Evolutionary conservation across 164 flowering plant species (phyloP), one percentile per base, ranked within the genome.

Genomic region (Aristolochia californica): DNA sequence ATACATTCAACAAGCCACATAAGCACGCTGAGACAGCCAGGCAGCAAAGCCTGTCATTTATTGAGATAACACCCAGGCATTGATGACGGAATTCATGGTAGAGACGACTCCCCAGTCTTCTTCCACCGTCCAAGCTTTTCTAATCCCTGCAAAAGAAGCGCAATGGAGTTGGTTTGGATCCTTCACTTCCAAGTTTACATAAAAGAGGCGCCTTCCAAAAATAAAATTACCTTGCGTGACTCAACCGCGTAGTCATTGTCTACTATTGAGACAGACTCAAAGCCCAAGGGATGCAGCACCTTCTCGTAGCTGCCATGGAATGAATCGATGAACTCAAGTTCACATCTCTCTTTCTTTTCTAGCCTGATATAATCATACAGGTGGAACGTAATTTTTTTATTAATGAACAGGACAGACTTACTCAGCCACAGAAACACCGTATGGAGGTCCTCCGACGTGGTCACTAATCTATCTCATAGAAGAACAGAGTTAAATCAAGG

Each of bases 371-470:
- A n/a, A n/a, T n/a, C n/a, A n/a, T n/a, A n/a, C n/a, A n/a, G n/a
- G n/a, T n/a, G n/a, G n/a, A n/a, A n/a, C n/a, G n/a, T n/a, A n/a
- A n/a, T n/a, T n/a, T n/a, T n/a, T n/a, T n/a, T n/a, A n/a, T n/a
- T n/a, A n/a, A n/a, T n/a, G n/a, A n/a, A n/a, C n/a, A n/a, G n/a
- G n/a, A n/a, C n/a, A n/a, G 40, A 34, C 58, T 74, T 82, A 88
- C 97, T 77, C 83, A 2, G 82, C 55, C 52, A 82, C 69, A 21
- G 94, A 77, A 67, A 74, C 85, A 77, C 65, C 77, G 55, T 78
- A 85, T 17, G 97, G 94, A 11, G 97, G 94, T 54, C 87, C 91
- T 61, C 85, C 94, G 52, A 65, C 66, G 58, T 76, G 88, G 69
- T 84, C 84, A 48, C 66, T 57, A 15, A 81, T 69, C 94, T 88